Evolutionary conservation across 1,284 basidiomycete species (phyloP), one percentile per base, ranked within the genome.

Genomic region (Cerioporus squamosus): DNA sequence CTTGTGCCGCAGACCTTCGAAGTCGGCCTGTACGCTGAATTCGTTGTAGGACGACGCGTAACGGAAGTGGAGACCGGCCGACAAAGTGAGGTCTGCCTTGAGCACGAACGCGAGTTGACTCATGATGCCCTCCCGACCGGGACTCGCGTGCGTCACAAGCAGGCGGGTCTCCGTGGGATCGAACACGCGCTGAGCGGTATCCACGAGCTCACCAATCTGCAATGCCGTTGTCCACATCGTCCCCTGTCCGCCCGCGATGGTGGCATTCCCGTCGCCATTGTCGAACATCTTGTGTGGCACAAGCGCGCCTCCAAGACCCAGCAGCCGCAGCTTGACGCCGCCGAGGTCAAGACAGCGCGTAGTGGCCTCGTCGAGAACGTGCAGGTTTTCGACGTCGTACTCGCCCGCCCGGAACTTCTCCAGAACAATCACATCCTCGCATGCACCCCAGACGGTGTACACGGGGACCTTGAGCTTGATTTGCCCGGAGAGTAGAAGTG

Each of bases 171-270:
- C 97, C 26, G 93, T 85, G 12, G 88, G 86, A 73, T 99, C 97
- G 72, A 88, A 96, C 47, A 95, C 94, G 63, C 95, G 87, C 73
- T 98, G 94, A 2, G 97, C 95, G 1, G 95, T 98, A 75, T 99
- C 97, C 55, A 99, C 90, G 44, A 99, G 88, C 75, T 99, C 97
- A 62, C 97, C 97, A 44, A 99, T 93, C 75, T 99, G 97, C 24
- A 99, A 83, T 5, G 95, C 93, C 0, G 97, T 99, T 0, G 95
- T 94, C 97, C 97, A 99, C 91, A 98, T 98, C 22, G 96, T 98
- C 26, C 97, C 97, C 71, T 95, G 93, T 1, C 94, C 97, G 44
- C 97, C 97, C 0, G 97, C 97, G 64, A 99, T 98, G 12, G 97
- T 98, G 2, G 94, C 96, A 48, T 81, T 87, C 1, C 96, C 97